Evolutionary conservation across 2,329 filamentous ascomycete species (phyloP).

Genomic region (Colletotrichum sp.): DNA sequence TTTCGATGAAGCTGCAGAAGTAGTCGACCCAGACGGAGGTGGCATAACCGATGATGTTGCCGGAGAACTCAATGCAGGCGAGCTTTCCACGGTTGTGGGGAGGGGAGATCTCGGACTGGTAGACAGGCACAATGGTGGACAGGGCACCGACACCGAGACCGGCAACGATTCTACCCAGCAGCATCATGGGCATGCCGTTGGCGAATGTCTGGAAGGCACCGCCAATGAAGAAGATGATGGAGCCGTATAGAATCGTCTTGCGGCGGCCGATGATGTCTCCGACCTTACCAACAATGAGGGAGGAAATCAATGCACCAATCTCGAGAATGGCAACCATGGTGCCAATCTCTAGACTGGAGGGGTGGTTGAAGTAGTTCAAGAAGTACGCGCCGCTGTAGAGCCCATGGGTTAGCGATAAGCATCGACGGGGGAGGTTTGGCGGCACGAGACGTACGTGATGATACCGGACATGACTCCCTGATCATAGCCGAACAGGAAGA

Average conservation of each 20-base stretch:
- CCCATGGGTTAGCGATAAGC: not conserved
- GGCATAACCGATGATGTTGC: constrained; percentile 95
- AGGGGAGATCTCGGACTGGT: constrained; percentile 94
- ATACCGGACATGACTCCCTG: constrained; percentile 87
- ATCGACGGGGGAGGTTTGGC: not conserved
- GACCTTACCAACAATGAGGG: constrained; percentile 82
- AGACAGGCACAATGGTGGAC: constrained; percentile 91
- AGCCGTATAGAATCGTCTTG: constrained; percentile 91
- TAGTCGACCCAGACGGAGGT: constrained; percentile 99
- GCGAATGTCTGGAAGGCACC: constrained; percentile 86
- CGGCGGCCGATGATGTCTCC: constrained; percentile 91
- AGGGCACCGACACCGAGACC: constrained; percentile 87
- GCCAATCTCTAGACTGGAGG: constrained; percentile 84
- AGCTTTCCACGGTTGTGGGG: constrained; percentile 95
- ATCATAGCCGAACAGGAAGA: constrained; percentile 90
- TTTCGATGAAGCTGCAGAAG: constrained; percentile 89
- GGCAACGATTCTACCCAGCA: constrained; percentile 80
- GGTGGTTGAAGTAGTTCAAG: constrained; percentile 90
- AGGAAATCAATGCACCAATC: constrained; percentile 90
- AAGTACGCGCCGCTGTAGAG: constrained; percentile 79
- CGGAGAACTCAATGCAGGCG: constrained; percentile 97
- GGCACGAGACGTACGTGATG: constrained; percentile 58
- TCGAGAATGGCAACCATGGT: constrained; percentile 98
- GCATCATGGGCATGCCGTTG: constrained; percentile 88
- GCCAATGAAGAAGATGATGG: constrained; percentile 83